Evolutionary conservation across 192 early-diverging fungal species (phyloP).

Genomic region (Coemansia sp.): DNA sequence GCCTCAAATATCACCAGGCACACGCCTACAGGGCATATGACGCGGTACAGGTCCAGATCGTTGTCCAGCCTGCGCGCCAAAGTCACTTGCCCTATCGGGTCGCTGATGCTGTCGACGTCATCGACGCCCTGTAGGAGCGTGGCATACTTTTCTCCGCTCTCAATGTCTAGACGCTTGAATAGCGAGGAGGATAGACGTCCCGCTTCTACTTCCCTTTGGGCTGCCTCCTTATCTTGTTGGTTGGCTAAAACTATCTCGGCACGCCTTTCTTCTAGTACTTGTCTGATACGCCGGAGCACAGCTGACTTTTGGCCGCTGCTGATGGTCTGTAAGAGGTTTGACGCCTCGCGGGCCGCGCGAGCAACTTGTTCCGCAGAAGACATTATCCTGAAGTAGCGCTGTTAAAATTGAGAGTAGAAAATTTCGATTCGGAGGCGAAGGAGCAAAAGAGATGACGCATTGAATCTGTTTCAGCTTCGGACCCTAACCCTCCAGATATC

Average conservation of each 20-base stretch:
- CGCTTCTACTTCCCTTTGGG: constrained; percentile 64
- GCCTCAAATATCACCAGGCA: constrained; percentile 98
- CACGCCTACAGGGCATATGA: constrained; percentile 92
- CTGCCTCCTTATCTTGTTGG: constrained; percentile 67
- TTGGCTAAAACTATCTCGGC: constrained; percentile 76
- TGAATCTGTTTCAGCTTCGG: not conserved
- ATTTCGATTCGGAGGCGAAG: not conserved
- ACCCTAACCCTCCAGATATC: not conserved
- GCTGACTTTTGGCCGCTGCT: constrained; percentile 72
- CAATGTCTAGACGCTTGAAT: constrained; percentile 87
- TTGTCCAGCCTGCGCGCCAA: constrained; percentile 76
- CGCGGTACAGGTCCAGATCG: constrained; percentile 85
- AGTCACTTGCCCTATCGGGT: constrained; percentile 81
- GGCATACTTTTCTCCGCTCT: constrained; percentile 79
- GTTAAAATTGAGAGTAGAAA: not conserved
- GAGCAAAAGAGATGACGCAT: not conserved
- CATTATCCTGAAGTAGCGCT: not conserved
- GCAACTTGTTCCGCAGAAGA: constrained; percentile 42
- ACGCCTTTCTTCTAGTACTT: constrained; percentile 63
- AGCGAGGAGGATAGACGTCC: constrained; percentile 75
- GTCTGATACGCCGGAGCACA: constrained; percentile 69
- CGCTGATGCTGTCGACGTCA: constrained; percentile 81
- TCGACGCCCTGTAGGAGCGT: constrained; percentile 84
- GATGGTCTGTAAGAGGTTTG: constrained; percentile 69
- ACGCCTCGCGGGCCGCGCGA: constrained; percentile 64